phyloP scores from a whole-genome alignment of 2,329 filamentous ascomycete species.

The Anthostomella pinea region DNA sequence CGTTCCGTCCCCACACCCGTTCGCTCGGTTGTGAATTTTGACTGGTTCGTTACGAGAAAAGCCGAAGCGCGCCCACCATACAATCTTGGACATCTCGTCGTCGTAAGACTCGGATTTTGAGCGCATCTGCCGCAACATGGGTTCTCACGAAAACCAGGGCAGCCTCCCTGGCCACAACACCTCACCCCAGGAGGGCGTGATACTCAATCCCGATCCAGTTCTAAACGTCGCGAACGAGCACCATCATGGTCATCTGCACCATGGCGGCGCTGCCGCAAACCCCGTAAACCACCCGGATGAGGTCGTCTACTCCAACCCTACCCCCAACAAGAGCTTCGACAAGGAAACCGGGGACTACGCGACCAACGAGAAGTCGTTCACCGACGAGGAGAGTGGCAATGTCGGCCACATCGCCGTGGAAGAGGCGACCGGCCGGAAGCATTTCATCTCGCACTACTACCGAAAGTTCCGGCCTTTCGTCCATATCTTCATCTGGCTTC shows the following conservation, averaged over 20 bases:
- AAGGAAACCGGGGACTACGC: slow-evolving; percentile 38
- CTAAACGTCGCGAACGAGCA: slow-evolving; percentile 41
- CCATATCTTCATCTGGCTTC: slow-evolving; percentile 42
- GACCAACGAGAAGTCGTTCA: slow-evolving; percentile 28
- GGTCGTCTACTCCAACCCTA: slow-evolving; percentile 46
- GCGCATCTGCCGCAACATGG: slow-evolving; percentile 17
- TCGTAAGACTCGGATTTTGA: slow-evolving; percentile 10
- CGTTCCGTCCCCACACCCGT: too few species aligned
- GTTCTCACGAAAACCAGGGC: slow-evolving; percentile 19
- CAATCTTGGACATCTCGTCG: neutral
- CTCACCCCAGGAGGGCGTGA: slow-evolving; percentile 19
- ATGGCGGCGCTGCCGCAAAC: slow-evolving; percentile 35
- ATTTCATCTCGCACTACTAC: slow-evolving; percentile 37
- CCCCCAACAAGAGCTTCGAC: slow-evolving; percentile 38
- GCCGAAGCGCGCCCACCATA: neutral
- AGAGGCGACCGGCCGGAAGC: slow-evolving; percentile 19
- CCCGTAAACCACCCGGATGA: slow-evolving; percentile 38
- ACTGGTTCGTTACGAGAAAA: neutral
- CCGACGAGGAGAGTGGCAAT: slow-evolving; percentile 32
- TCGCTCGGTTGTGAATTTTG: too few species aligned
- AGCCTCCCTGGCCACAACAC: slow-evolving; percentile 21
- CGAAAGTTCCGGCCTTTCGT: slow-evolving; percentile 41
- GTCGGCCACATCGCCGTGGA: slow-evolving; percentile 22
- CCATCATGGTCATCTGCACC: slow-evolving; percentile 42
- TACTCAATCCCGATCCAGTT: slow-evolving; percentile 24